phyloP scores from a whole-genome alignment of 2,329 filamentous ascomycete species.

The Kalmusia sp. region DNA sequence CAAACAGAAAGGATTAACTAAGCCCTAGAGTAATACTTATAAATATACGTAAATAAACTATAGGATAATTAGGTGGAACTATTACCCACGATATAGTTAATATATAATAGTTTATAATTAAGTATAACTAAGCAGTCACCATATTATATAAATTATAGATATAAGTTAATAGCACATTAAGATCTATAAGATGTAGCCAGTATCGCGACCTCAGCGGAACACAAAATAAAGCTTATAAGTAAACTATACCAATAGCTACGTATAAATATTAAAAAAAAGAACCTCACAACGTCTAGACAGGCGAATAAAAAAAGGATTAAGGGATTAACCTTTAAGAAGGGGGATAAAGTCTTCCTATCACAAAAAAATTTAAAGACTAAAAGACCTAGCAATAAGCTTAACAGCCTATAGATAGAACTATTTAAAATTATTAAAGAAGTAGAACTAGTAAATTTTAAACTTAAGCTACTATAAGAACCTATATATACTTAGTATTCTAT shows the following conservation, averaged over 20 bases:
- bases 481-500: neutral
- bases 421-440: constrained; percentile 3
- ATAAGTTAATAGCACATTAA: neutral
- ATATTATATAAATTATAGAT: constrained; percentile 11
- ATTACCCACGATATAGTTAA: neutral
- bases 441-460: neutral
- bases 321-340: constrained; percentile 9
- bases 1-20: too few relatives aligned
- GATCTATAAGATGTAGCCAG: neutral
- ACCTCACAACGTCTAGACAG: neutral
- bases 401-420: neutral
- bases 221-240: neutral
- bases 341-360: constrained; percentile 7
- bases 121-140: neutral
- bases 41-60: neutral
- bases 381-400: neutral
- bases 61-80: constrained; percentile 1
- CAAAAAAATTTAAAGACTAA: constrained; percentile 2
- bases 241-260: neutral
- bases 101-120: constrained; percentile 1
- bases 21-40: neutral
- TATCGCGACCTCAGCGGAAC: neutral
- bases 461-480: neutral
- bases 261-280: neutral
- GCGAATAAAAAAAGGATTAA: constrained; percentile 8